Conservation (phyloP, 2,329 filamentous ascomycete genomes). For the Shiraia sp. region DNA sequence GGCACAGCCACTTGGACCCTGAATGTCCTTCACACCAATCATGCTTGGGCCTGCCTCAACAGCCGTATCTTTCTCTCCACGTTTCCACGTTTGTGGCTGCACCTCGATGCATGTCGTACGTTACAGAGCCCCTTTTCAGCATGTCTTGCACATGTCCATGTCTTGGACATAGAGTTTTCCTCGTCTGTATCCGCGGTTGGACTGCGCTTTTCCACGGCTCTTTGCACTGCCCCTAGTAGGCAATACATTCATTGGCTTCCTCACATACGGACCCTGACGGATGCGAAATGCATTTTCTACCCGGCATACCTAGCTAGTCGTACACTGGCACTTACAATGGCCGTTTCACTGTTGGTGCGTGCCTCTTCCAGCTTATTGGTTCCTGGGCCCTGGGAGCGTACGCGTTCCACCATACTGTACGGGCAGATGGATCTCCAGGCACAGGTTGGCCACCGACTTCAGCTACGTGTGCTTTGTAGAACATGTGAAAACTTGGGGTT, state of each 20-base stretch:
- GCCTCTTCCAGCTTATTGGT: slow-evolving; percentile 13
- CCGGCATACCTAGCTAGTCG: no score
- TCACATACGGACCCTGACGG: no score
- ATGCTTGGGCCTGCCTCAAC: slow-evolving; percentile 4
- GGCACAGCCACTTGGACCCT: slow-evolving; percentile 25
- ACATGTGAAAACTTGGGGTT: slow-evolving; percentile 8
- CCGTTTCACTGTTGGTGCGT: no score
- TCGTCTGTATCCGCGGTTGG: slow-evolving; percentile 5
- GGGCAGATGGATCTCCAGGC: slow-evolving; percentile 13
- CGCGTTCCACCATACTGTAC: slow-evolving; percentile 4
- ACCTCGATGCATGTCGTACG: slow-evolving; percentile 9
- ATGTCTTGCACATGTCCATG: slow-evolving; percentile 1
- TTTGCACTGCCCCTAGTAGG: no score
- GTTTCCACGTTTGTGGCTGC: slow-evolving; percentile 5
- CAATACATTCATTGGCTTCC: no score
- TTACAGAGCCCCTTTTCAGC: slow-evolving; percentile 12
- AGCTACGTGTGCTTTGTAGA: slow-evolving; percentile 19
- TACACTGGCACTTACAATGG: no score
- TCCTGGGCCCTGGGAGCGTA: slow-evolving; percentile 1
- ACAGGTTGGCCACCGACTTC: slow-evolving; percentile 20
- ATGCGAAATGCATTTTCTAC: no score
- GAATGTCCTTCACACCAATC: slow-evolving; percentile 11
- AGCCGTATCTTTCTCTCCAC: slow-evolving; percentile 7
- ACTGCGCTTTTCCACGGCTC: no score
- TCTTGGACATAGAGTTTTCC: slow-evolving; percentile 17